A percentile compares a stretch with the other conserved stretches of the same genome.
phyloP scores from a whole-genome alignment of 1,284 basidiomycete species.

The Agroathelia rolfsii region DNA sequence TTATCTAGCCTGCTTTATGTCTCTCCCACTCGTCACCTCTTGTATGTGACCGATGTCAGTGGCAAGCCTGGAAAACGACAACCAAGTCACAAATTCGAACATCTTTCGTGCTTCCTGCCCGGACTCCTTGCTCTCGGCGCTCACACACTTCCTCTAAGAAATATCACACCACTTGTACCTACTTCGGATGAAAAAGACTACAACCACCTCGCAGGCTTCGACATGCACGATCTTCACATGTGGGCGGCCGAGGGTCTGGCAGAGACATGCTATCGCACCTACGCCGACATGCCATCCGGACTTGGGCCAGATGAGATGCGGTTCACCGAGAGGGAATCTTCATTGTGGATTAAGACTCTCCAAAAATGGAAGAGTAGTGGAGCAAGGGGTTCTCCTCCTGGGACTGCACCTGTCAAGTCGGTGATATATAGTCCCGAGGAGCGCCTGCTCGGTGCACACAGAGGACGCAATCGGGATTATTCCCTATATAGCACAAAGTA shows the following conservation, averaged over 20 bases:
- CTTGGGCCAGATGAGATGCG: constrained; percentile 49
- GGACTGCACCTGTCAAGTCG: constrained; percentile 19
- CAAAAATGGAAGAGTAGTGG: constrained; percentile 39
- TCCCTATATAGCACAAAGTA: constrained; percentile 31
- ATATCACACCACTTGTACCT: constrained; percentile 31
- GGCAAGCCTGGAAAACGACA: constrained; percentile 15
- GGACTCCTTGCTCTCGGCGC: constrained; percentile 69
- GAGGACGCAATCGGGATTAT: constrained; percentile 28
- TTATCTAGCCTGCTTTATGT: constrained; percentile 58
- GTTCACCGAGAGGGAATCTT: constrained; percentile 27
- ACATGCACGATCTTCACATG: constrained; percentile 42
- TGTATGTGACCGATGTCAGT: constrained; percentile 58
- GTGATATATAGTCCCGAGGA: constrained; percentile 19
- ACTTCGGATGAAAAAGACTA: constrained; percentile 38
- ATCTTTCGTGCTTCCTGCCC: constrained; percentile 71
- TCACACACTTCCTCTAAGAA: constrained; percentile 45
- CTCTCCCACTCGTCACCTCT: constrained; percentile 50
- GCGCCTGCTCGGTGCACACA: constrained; percentile 14
- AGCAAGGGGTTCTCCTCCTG: constrained; percentile 38
- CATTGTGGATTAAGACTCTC: constrained; percentile 44
- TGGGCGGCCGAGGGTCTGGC: constrained; percentile 65
- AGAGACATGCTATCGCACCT: constrained; percentile 55
- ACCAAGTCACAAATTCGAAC: constrained; percentile 53
- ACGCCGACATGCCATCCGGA: constrained; percentile 52
- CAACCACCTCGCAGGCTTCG: constrained; percentile 27